Conservation (phyloP, 108 stramenopile genomes). For the Cylindrotheca fusiformis region DNA sequence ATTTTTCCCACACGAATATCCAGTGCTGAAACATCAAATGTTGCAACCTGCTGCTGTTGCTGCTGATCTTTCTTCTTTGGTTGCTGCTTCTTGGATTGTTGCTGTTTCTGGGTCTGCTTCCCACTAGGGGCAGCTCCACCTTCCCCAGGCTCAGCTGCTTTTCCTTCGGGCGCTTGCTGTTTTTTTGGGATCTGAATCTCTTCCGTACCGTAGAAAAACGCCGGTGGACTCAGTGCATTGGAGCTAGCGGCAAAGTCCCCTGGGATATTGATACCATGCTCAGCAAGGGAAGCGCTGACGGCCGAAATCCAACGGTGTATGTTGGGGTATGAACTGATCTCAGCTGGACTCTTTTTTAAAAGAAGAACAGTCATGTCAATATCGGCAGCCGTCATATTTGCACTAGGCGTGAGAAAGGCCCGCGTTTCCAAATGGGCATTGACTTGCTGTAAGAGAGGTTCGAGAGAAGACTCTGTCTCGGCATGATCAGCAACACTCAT, state of each 20-base stretch:
- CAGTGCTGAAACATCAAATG: conserved; percentile 65
- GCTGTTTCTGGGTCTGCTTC: conserved; percentile 9
- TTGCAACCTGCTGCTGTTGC: conserved; percentile 13
- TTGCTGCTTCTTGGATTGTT: conserved; percentile 19
- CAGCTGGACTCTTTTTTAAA: conserved; percentile 2
- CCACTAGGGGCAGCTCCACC: conserved; percentile 9
- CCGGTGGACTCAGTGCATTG: conserved; percentile 22
- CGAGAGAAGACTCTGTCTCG: conserved; percentile 3
- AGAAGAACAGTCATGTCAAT: conserved; percentile 67
- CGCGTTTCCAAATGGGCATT: conserved; percentile 55
- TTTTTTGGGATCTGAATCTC: conserved; percentile 35
- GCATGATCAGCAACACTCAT: conserved; percentile 65
- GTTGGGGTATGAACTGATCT: conserved; percentile 22
- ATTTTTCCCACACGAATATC: conserved; percentile 94
- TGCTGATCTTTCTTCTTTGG: conserved; percentile 5
- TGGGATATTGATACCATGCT: conserved; percentile 1
- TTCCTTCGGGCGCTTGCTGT: conserved; percentile 6
- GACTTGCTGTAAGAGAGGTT: conserved; percentile 34
- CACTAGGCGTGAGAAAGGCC: conserved; percentile 62
- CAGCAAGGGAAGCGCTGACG: conserved; percentile 14
- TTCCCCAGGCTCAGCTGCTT: conserved; percentile 2
- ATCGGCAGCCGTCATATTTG: conserved; percentile 58
- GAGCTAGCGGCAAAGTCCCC: not conserved
- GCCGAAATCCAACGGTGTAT: conserved; percentile 54
- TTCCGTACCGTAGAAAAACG: conserved; percentile 73